These are phyloP conservation scores for Ophiostoma piceae DNA, from an alignment of 2,329 filamentous ascomycete genomes.

Conservation along the genomic window DNA sequence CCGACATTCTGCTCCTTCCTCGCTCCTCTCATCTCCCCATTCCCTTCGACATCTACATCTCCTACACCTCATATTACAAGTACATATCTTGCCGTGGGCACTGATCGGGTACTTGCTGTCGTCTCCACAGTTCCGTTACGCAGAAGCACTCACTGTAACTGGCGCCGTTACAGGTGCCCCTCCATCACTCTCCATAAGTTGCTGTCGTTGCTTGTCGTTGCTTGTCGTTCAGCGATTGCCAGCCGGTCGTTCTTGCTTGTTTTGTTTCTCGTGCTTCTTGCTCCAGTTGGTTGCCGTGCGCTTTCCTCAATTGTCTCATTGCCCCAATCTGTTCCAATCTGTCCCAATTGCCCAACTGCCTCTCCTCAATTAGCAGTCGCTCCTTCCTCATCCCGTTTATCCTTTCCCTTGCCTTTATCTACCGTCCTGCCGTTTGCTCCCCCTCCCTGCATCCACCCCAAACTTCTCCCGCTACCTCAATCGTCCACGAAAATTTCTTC, in stretches of 20 bases:
- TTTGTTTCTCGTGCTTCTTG: neutral
- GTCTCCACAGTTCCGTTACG: constrained; percentile 26
- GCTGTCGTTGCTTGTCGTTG: neutral
- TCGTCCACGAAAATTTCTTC: constrained; percentile 20
- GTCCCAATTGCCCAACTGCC: neutral
- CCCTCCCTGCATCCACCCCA: constrained; percentile 13
- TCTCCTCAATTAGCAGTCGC: neutral
- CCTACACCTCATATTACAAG: neutral
- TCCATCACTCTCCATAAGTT: neutral
- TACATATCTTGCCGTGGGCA: constrained; percentile 15
- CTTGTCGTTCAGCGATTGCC: neutral
- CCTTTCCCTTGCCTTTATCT: neutral
- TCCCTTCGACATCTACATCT: neutral
- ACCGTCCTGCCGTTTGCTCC: neutral
- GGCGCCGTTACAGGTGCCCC: constrained; percentile 13
- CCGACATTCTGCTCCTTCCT: neutral
- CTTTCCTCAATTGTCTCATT: neutral
- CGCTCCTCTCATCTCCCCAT: neutral
- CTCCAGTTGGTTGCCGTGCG: neutral
- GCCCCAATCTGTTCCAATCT: neutral
- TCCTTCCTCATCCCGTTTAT: neutral
- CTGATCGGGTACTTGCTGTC: constrained; percentile 13
- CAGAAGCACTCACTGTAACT: constrained; percentile 20
- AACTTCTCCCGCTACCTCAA: neutral
- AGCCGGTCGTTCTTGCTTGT: neutral